phyloP scores from a whole-genome alignment of 768 basidiomycete genomes.

The Lactarius tabidus region DNA sequence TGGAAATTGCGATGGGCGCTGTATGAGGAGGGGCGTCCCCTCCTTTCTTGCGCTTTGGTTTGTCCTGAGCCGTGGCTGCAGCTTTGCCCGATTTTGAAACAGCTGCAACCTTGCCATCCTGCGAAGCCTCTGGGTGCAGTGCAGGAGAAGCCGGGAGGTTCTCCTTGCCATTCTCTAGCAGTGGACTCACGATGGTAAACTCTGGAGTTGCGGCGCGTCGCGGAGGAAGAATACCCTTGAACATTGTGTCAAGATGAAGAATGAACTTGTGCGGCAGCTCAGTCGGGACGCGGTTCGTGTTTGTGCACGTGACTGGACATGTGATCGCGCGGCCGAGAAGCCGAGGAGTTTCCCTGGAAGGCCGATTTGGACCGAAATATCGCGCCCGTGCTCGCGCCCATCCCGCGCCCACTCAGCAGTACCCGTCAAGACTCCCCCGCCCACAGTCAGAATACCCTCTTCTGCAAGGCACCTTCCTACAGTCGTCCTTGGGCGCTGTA shows the following conservation, averaged over 20 bases:
- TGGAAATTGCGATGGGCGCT: constrained; percentile 37
- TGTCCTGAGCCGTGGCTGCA: constrained; percentile 39
- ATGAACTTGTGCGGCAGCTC: not conserved
- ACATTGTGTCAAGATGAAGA: constrained; percentile 47
- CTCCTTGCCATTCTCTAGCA: constrained; percentile 59
- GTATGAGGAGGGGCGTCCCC: constrained; percentile 26
- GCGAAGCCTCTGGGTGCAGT: constrained; percentile 20
- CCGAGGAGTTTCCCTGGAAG: not conserved
- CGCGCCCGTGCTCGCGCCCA: constrained; percentile 19
- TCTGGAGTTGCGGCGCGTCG: constrained; percentile 64
- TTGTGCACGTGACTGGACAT: constrained; percentile 14
- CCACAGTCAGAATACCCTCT: not conserved
- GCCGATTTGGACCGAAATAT: not conserved
- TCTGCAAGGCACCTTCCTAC: not conserved
- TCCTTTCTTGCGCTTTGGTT: constrained; percentile 40
- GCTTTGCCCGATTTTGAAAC: constrained; percentile 34
- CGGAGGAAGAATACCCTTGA: constrained; percentile 73
- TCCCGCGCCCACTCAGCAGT: constrained; percentile 5
- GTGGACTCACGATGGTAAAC: constrained; percentile 65
- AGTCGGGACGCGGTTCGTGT: constrained; percentile 24
- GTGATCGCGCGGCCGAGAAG: constrained; percentile 18
- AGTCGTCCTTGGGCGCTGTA: not conserved
- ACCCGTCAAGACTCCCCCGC: not conserved
- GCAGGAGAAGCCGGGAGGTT: constrained; percentile 42
- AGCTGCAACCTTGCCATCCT: constrained; percentile 26